Evolutionary conservation across 163 green algal species (phyloP).

Genomic region (Chlorella variabilis): DNA sequence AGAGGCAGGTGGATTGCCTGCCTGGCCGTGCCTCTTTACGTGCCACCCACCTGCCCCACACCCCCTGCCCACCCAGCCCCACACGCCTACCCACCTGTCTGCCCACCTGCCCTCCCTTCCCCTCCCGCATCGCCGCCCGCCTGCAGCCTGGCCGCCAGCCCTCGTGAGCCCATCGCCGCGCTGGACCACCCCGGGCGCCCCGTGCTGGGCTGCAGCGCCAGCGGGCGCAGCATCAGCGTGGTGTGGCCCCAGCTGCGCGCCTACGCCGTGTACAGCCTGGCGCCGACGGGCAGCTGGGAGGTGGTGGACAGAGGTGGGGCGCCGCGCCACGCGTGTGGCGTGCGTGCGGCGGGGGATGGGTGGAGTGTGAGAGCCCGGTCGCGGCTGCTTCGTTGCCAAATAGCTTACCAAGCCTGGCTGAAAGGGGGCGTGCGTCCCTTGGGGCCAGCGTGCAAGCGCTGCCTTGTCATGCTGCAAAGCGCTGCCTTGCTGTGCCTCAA

Average conservation of each 20-base stretch:
- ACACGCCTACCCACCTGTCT: background rate
- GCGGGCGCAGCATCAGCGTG: constrained; percentile 39
- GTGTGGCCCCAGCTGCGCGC: constrained; percentile 43
- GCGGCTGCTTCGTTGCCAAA: no score
- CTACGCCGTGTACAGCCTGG: constrained; percentile 44
- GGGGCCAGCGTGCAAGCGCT: no score
- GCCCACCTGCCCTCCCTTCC: background rate
- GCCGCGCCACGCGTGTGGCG: no score
- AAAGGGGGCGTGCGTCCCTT: no score
- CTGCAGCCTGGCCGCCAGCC: constrained; percentile 2
- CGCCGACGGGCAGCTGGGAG: constrained; percentile 43
- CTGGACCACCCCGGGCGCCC: constrained; percentile 44
- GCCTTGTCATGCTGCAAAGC: background rate
- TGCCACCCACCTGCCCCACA: no score
- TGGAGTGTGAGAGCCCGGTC: no score
- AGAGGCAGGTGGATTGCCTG: no score
- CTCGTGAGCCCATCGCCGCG: constrained; percentile 18
- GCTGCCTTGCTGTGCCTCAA: no score
- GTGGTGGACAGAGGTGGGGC: constrained; percentile 38
- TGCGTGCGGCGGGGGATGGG: no score
- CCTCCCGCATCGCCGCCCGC: background rate
- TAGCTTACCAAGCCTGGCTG: no score
- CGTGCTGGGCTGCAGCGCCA: constrained; percentile 39
- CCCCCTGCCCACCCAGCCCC: background rate
- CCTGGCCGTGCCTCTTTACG: no score